A percentile compares a stretch with the other conserved stretches of the same genome.
Conservation (phyloP, 257 asterid genomes). For the Ilex aquifolium region DNA sequence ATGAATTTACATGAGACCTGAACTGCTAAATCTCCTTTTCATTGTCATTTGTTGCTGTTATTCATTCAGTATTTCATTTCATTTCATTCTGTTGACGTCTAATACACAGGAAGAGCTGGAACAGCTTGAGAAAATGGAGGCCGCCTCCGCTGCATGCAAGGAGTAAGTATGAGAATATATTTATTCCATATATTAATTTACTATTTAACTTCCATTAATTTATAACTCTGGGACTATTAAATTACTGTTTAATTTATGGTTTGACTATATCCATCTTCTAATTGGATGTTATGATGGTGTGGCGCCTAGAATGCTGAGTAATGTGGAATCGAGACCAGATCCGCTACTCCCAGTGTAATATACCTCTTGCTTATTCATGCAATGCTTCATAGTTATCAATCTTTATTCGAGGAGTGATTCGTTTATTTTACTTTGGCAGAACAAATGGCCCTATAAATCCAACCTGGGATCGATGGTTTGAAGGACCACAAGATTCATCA, state of each 20-base stretch:
- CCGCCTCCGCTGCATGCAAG: slow-evolving; percentile 78
- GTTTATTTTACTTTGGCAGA: slow-evolving; percentile 32
- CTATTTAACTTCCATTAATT: slow-evolving; percentile 1
- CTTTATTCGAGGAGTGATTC: slow-evolving; percentile 1
- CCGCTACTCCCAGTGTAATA: slow-evolving; percentile 45
- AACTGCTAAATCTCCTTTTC: neutral
- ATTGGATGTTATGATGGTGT: slow-evolving; percentile 1
- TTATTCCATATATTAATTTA: neutral
- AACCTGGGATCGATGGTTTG: slow-evolving; percentile 94
- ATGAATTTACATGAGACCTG: no score
- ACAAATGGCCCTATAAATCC: slow-evolving; percentile 76
- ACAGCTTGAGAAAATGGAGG: slow-evolving; percentile 75
- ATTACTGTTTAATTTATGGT: no score
- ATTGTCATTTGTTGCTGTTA: neutral
- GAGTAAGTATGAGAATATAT: slow-evolving; percentile 50
- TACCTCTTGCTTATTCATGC: slow-evolving; percentile 14
- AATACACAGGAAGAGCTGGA: slow-evolving; percentile 76
- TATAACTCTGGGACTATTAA: slow-evolving; percentile 1
- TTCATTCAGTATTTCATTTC: slow-evolving; percentile 3
- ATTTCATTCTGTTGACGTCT: neutral
- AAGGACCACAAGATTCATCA: slow-evolving; percentile 72
- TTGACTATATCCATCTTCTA: slow-evolving; percentile 3
- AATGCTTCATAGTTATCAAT: neutral
- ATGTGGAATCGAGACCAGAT: slow-evolving; percentile 1
- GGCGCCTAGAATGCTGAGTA: slow-evolving; percentile 45